phyloP scores from a whole-genome alignment of 2,329 filamentous ascomycete species.

The Cercospora brassicicola region DNA sequence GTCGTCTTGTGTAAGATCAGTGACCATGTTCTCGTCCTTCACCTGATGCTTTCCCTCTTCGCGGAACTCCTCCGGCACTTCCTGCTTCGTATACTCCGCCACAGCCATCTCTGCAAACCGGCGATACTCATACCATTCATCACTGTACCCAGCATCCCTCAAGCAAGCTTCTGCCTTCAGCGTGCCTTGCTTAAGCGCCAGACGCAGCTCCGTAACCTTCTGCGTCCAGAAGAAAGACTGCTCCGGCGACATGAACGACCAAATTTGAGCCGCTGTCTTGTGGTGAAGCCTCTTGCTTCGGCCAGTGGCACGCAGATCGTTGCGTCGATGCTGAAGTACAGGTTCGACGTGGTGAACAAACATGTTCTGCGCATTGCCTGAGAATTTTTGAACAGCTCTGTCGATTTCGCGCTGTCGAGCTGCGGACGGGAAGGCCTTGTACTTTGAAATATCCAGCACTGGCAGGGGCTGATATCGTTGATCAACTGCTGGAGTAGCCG shows the following conservation, averaged over 20 bases:
- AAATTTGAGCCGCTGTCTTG: conserved; percentile 22
- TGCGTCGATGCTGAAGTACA: conserved; percentile 15
- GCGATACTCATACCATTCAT: conserved; percentile 19
- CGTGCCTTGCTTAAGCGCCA: conserved; percentile 8
- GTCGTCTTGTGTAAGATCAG: not conserved
- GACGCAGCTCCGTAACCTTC: conserved; percentile 12
- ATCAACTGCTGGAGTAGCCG: not conserved
- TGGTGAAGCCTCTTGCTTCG: conserved; percentile 16
- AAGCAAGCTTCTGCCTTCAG: conserved; percentile 17
- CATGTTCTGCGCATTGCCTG: conserved; percentile 21
- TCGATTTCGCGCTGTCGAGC: conserved; percentile 16
- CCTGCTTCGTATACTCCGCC: conserved; percentile 19
- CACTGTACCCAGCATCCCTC: conserved; percentile 17
- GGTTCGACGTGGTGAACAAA: conserved; percentile 25
- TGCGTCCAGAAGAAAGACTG: conserved; percentile 25
- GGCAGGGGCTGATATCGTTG: not conserved
- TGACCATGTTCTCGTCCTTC: not conserved
- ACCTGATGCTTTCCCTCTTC: not conserved
- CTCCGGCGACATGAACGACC: not conserved
- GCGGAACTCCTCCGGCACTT: conserved; percentile 4
- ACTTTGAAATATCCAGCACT: not conserved
- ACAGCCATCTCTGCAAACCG: conserved; percentile 24
- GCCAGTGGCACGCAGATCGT: conserved; percentile 1
- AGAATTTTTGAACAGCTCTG: conserved; percentile 17
- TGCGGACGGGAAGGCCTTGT: conserved; percentile 16